phyloP scores from a whole-genome alignment of 2,329 filamentous ascomycete species.

The Ceratocystis smalleyi region DNA sequence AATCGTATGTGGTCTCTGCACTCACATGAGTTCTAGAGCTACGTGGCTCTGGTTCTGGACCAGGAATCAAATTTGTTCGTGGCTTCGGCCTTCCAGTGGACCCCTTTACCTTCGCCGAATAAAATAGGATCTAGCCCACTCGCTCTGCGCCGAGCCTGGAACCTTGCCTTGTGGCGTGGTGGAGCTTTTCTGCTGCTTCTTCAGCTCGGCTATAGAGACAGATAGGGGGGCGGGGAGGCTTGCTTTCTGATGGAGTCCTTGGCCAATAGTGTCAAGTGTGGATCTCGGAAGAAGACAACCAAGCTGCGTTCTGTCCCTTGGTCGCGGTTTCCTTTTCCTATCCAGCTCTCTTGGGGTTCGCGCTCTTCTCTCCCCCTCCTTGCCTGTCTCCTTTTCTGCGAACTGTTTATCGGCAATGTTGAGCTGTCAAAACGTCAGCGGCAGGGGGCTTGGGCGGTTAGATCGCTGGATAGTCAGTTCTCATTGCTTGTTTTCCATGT shows the following conservation, averaged over 20 bases:
- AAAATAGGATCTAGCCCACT: not conserved
- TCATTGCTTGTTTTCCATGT: not conserved
- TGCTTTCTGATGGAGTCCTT: not conserved
- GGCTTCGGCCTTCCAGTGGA: not conserved
- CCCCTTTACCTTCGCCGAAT: not conserved
- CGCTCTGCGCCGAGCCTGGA: not conserved
- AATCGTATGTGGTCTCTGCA: not conserved
- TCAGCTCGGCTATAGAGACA: not conserved
- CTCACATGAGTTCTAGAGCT: not conserved
- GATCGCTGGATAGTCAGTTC: not conserved
- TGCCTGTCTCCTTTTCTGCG: not conserved
- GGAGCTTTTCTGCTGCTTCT: not conserved
- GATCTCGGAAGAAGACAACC: not conserved
- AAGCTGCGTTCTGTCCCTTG: not conserved
- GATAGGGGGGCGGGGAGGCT: not conserved
- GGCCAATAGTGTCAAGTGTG: not conserved
- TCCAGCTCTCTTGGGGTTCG: not conserved
- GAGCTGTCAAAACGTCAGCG: not conserved
- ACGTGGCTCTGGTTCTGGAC: too few species aligned
- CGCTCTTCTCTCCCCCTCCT: not conserved
- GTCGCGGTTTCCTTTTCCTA: not conserved
- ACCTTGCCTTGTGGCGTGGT: not conserved
- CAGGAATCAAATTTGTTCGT: not conserved
- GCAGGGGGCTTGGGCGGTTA: not conserved
- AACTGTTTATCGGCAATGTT: not conserved